phyloP scores from a whole-genome alignment of 345 rosid species.

The Trapa bicornis region DNA sequence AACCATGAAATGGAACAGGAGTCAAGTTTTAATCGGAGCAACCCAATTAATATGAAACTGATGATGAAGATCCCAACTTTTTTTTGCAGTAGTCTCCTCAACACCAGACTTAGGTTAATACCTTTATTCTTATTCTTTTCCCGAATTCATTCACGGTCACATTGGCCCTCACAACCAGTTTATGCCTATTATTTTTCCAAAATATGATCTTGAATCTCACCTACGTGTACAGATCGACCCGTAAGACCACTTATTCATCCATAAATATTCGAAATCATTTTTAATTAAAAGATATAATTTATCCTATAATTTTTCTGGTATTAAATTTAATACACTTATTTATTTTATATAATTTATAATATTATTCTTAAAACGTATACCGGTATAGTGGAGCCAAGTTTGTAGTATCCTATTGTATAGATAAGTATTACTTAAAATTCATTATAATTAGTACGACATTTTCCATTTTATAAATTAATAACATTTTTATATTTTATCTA shows the following conservation, averaged over 20 bases:
- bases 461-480: no score
- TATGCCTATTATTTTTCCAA: slow-evolving; percentile 44
- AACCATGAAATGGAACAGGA: not conserved
- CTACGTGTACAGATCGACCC: slow-evolving; percentile 52
- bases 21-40: not conserved
- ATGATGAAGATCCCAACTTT: slow-evolving; percentile 3
- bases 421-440: no score
- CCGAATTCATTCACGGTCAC: slow-evolving; percentile 36
- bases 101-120: slow-evolving; percentile 40
- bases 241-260: slow-evolving; percentile 13
- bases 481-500: no score
- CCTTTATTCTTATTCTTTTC: slow-evolving; percentile 4
- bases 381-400: no score
- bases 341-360: no score
- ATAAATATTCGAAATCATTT: no score
- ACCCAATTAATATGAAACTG: not conserved
- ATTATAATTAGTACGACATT: no score
- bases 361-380: no score
- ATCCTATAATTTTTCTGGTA: no score
- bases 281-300: no score
- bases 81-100: not conserved
- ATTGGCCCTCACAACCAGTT: slow-evolving; percentile 33
- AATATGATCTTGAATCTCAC: slow-evolving; percentile 54
- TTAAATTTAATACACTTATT: no score
- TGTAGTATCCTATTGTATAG: no score